Percentiles rank a stretch among this genome's conserved stretches.
phyloP scores from a whole-genome alignment of 2,329 filamentous ascomycete genomes.

The Alternaria atra region DNA sequence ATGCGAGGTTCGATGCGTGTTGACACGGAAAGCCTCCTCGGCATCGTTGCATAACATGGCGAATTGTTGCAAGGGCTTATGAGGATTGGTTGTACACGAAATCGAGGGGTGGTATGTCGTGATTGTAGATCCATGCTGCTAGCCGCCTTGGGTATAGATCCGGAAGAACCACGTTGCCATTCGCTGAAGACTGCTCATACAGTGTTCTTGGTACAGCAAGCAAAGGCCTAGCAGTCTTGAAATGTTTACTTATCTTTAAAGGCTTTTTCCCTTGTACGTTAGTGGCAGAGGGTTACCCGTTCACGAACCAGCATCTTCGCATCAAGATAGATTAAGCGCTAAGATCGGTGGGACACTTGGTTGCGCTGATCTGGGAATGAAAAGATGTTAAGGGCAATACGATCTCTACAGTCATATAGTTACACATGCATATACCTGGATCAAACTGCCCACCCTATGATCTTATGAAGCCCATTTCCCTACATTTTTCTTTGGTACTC shows the following conservation, averaged over 20 bases:
- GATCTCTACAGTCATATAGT: background rate
- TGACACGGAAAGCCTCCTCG: slow-evolving; percentile 1
- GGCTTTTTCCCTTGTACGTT: background rate
- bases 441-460: background rate
- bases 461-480: no score
- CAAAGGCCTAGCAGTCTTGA: background rate
- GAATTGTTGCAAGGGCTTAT: slow-evolving; percentile 10
- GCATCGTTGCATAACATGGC: slow-evolving; percentile 6
- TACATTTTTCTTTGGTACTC: background rate
- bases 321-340: background rate
- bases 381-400: background rate
- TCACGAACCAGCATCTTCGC: background rate
- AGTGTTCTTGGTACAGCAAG: background rate
- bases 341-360: background rate
- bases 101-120: slow-evolving; percentile 49
- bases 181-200: background rate
- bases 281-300: background rate
- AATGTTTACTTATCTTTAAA: background rate
- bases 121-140: slow-evolving; percentile 35
- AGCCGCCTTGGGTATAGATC: slow-evolving; percentile 5
- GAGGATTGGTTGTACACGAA: slow-evolving; percentile 29
- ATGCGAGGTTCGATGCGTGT: slow-evolving; percentile 15
- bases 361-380: background rate
- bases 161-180: background rate
- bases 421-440: no score